Evolutionary conservation across 306 rosid species (phyloP).

Genomic region (Lotus japonicus): DNA sequence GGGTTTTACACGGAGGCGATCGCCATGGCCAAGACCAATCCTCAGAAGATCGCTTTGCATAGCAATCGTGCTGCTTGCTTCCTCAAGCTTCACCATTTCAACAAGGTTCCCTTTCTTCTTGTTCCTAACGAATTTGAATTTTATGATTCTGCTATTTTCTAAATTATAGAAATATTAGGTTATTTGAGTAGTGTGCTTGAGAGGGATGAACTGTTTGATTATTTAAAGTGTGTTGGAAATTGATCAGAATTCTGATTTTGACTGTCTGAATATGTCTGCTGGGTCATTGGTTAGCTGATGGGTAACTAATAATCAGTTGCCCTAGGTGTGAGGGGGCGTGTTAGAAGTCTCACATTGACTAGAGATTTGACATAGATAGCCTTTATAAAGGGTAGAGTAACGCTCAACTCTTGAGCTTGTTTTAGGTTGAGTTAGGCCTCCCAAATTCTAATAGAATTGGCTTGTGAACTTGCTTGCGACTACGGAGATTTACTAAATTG

Average conservation of each 20-base stretch:
- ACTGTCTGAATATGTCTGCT: no score
- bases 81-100: slow-evolving; percentile 80
- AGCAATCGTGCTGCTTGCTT: slow-evolving; percentile 92
- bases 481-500: not conserved
- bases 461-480: not conserved
- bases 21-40: slow-evolving; percentile 54
- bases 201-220: slow-evolving; percentile 7
- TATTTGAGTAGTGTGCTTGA: not conserved
- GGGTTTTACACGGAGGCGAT: slow-evolving; percentile 86
- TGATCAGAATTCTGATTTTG: no score
- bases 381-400: no score
- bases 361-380: no score
- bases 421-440: no score
- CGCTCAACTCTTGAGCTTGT: no score
- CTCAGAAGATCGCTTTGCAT: slow-evolving; percentile 75
- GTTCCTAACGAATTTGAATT: not conserved
- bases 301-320: no score
- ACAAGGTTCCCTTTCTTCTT: slow-evolving; percentile 37
- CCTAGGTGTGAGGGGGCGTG: no score
- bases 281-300: no score
- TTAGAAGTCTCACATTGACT: no score
- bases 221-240: not conserved
- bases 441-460: no score
- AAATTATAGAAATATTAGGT: not conserved
- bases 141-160: not conserved